Evolutionary conservation across 1,139 yeast genomes (phyloP), one percentile per base, ranked within the genome.

Genomic region (Suhomyces chickasaworum): DNA sequence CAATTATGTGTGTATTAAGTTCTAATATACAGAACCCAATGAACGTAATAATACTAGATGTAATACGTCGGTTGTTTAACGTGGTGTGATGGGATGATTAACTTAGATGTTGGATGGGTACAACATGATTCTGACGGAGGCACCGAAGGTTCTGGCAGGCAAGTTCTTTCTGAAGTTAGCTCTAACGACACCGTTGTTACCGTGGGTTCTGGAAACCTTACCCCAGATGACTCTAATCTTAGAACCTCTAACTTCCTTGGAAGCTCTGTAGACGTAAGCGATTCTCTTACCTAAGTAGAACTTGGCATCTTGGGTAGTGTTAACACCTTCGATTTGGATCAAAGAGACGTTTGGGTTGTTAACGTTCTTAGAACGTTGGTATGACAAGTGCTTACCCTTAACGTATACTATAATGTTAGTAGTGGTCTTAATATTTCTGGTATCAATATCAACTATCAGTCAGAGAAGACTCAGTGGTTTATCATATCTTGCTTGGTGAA

Each of bases 191-290:
- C 99, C 99, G 69, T 87, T 81, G 93, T 86, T 89, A 78, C 99
- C 99, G 87, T 93, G 99, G 66, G 97, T 80, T 86, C 98, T 90
- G 80, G 95, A 81, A 66, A 93, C 84, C 80, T 87, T 87, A 78
- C 99, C 99, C 99, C 99, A 93, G 81, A 93, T 90, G 71, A 95
- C 97, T 84, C 99, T 90, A 81, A 93, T 88, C 84, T 93, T 93
- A 69, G 98, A 81, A 74, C 98, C 98, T 84, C 96, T 89, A 70
- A 90, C 79, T 81, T 91, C 98, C 84, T 91, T 93, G 70, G 88
- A 79, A 73, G 96, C 97, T 81, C 96, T 89, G 97, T 93, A 93
- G 68, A 93, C 98, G 84, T 89, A 93, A 68, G 99, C 99, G 66
- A 93, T 86, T 78, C 97, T 89, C 89, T 93, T 93, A 80, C 99